Base-by-base conservation (phyloP, 2,329 filamentous ascomycete species). In the Dactylonectria estremocensis region DNA sequence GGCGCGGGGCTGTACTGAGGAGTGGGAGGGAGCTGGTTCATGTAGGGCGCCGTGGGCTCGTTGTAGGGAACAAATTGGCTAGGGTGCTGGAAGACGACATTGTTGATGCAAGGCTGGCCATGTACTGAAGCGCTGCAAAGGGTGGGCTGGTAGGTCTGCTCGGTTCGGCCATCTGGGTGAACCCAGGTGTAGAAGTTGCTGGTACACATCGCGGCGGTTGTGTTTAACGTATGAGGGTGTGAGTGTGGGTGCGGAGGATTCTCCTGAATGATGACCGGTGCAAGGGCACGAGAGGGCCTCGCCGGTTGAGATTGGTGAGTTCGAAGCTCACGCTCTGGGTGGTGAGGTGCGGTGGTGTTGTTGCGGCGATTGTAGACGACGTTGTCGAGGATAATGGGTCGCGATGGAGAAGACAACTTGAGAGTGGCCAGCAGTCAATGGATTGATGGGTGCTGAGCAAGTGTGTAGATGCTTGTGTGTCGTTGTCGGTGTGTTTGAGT, bases 171-270 rank as follows among this genome's bases (percentile, higher is more conserved):
- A 76, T 87, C 83, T 3, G 85, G 81, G 80, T 83, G 83, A 73
- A 83, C 74, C 75, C 85, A 83, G 37, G 83, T 80, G 80, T 82
- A 86, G 57, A 84, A 69, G 72, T 86, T 81, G 67, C 82, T 84
- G 69, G 82, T 82, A 78, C 86, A 88, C 86, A 88, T 88, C 55
- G 80, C 83, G 81, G 75, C 73, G 71, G 76, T 37, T 5, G 31
- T 75, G 61, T 56, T 72, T 31, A 45, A 69, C 28, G 66, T 67
- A 63, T 69, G 14, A 52, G 49, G 55, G 65, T 69, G 72, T 71
- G 31, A 45, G 33, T 40, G 53, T 60, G 60, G 71, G n/a, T n/a
- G n/a, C n/a, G n/a, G 68, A 49, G 55, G 71, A 9, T 71, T 62
- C 31, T 76, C 72, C 64, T 76, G 74, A 58, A 73, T 69, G 35